phyloP scores from a whole-genome alignment of 495 filamentous ascomycete genomes.

The Aspergillus nanangensis region DNA sequence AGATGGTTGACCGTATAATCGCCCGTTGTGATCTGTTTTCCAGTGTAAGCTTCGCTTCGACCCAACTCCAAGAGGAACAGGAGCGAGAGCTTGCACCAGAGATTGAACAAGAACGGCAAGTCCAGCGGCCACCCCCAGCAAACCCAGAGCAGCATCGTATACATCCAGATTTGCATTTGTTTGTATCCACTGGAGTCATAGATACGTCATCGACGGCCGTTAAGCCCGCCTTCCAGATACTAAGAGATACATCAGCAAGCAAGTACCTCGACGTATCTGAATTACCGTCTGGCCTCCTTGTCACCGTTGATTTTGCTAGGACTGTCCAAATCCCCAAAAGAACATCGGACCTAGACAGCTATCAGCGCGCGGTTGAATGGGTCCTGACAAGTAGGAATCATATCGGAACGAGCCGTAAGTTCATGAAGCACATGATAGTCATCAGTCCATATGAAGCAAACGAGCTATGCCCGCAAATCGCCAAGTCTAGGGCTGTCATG shows the following conservation, averaged over 20 bases:
- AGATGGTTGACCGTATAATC: conserved; percentile 24
- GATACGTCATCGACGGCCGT: conserved; percentile 24
- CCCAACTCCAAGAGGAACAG: conserved; percentile 60
- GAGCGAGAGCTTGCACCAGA: conserved; percentile 66
- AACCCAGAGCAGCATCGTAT: conserved; percentile 36
- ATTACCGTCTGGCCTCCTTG: conserved; percentile 42
- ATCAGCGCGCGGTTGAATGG: conserved; percentile 57
- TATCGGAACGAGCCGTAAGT: background rate
- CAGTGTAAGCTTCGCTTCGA: conserved; percentile 22
- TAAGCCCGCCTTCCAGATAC: conserved; percentile 41
- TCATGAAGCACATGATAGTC: conserved; percentile 38
- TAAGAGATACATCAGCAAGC: conserved; percentile 37
- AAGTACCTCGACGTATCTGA: conserved; percentile 19
- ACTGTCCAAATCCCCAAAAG: conserved; percentile 31
- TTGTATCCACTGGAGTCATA: conserved; percentile 29
- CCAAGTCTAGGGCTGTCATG: conserved; percentile 21
- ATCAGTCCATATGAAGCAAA: conserved; percentile 64
- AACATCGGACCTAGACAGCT: conserved; percentile 39
- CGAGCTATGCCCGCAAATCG: conserved; percentile 37
- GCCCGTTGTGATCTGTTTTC: conserved; percentile 42
- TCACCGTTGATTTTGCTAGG: conserved; percentile 51
- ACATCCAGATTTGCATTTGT: conserved; percentile 37
- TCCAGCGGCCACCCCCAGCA: conserved; percentile 40
- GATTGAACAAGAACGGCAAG: conserved; percentile 53
- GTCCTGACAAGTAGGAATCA: conserved; percentile 36